Evolutionary conservation across 2,329 filamentous ascomycete genomes (phyloP), one percentile per base, ranked within the genome.

Genomic region (Fusarium agapanthi): DNA sequence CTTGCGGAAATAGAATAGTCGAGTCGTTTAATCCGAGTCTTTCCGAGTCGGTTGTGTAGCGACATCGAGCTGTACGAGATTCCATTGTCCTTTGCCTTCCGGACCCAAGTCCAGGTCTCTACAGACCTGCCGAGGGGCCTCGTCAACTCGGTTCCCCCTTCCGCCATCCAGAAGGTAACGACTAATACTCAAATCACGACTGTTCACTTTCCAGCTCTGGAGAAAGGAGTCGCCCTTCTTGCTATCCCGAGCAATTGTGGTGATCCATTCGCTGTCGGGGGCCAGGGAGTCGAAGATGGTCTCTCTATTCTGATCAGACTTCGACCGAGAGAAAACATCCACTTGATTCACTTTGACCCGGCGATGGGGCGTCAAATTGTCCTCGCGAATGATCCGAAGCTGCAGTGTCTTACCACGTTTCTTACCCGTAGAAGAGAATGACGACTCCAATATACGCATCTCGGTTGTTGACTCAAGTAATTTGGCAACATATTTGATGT

Each of bases 141-240:
- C 2, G 2, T 54, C 26, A 20, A n/a, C 14, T n/a, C 15, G 11
- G 11, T 13, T 13, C 2, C 0, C 15, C 1, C 15, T 40, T 7
- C 7, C 4, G 7, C 11, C 34, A 2, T 6, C 35, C 26, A 18
- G 35, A 16, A 28, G 24, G 20, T 15, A 16, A 5, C 35, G 51
- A 37, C 34, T 53, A 6, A 54, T 7, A 11, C 51, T 54, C 20
- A 54, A 12, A 30, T 40, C 35, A 10, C 20, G 35, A 7, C 3
- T 38, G 11, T 40, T 22, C 11, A 54, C 35, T 18, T 22, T 54
- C 51, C 51, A 54, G 10, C 15, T 7, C 20, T 54, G 51, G 0
- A 54, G 26, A 28, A 24, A 22, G 4, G 14, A 6, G 4, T 30
- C 7, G 2, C 35, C 6, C 7, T 1, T 15, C 24, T 54, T n/a